Base-by-base conservation (phyloP, 2,329 filamentous ascomycete species). In the Zasmidium citrigriseum region DNA sequence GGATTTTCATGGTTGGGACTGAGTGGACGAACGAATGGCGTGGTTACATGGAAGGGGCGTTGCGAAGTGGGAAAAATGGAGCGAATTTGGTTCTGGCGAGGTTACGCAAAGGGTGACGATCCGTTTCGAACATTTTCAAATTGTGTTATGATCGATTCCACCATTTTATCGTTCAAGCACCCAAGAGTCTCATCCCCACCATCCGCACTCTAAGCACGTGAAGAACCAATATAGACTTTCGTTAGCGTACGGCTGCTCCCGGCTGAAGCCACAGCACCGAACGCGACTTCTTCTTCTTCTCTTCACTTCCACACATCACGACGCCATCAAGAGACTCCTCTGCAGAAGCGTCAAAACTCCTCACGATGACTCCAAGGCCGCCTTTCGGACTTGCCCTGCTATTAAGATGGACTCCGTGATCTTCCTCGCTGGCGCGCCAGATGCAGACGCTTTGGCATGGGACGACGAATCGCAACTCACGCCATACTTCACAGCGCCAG, bases 401-500 rank as follows among this genome's bases (percentile, higher is more conserved):
- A 52, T 25, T 20, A 52, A 48, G 23, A 44, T 55, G 46, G 53
- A 50, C 22, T 18, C 24, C 20, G 45, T 76, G 65, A 79, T 84
- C 54, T 78, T 85, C 60, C 73, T 87, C 55, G 79, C 82, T 54
- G 88, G 88, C 22, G 86, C 88, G n/a, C 89, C 89, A 2, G 73
- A 80, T 29, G 69, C 75, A 25, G 74, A 73, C 10, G 73, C 76
- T 22, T 77, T 91, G 21, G 72, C 80, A 44, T 89, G 87, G 83
- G 71, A 79, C 47, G 70, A 81, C 12, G n/a, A n/a, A n/a, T 65
- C 73, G 1, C 66, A 70, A n/a, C 78, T 90, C 41, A 73, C 86
- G 18, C 68, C 78, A 7, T 69, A 70, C 12, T 83, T 83, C 64
- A 66, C 73, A 11, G 45, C 52, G 18, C 61, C 55, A 27, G 23